These are phyloP conservation scores for Medakamo hakoo DNA, from an alignment of 139 green algal species.

Conservation along the genomic window DNA sequence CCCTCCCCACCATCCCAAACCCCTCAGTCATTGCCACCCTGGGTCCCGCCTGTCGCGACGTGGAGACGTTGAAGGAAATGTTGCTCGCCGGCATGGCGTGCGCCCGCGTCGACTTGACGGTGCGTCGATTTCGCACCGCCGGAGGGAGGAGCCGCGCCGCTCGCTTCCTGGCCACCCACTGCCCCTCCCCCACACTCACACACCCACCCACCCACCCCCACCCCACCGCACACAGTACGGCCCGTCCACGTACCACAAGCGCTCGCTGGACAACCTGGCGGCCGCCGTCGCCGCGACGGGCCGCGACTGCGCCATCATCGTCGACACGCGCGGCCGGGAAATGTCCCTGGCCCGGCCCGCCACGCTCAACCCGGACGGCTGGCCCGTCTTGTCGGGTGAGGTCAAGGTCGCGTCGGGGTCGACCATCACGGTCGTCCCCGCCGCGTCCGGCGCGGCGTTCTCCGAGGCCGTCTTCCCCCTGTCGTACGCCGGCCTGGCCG, in stretches of 20 bases:
- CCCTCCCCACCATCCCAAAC: too few species aligned
- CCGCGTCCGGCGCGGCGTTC: conserved; percentile 25
- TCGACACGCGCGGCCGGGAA: conserved; percentile 70
- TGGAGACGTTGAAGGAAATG: conserved; percentile 50
- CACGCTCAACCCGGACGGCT: conserved; percentile 48
- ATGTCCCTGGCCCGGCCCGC: conserved; percentile 47
- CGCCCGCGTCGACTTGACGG: conserved; percentile 60
- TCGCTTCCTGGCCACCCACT: background rate
- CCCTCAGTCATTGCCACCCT: conserved; percentile 54
- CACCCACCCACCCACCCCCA: background rate
- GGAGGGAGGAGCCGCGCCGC: too few species aligned
- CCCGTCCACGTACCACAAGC: conserved; percentile 50
- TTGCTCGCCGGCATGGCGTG: conserved; percentile 44
- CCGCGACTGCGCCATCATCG: conserved; percentile 59
- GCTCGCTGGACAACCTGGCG: conserved; percentile 49
- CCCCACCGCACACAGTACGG: conserved; percentile 40
- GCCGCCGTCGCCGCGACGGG: conserved; percentile 41
- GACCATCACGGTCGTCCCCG: conserved; percentile 31
- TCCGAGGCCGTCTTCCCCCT: conserved; percentile 45
- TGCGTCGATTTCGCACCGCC: background rate
- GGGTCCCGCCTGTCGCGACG: conserved; percentile 61
- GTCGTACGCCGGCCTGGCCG: conserved; percentile 29
- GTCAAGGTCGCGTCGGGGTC: conserved; percentile 20
- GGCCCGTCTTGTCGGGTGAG: conserved; percentile 23
- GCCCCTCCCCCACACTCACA: background rate